Evolutionary conservation across 2,329 filamentous ascomycete genomes (phyloP), one percentile per base, ranked within the genome.

Genomic region (Sporothrix brasiliensis): DNA sequence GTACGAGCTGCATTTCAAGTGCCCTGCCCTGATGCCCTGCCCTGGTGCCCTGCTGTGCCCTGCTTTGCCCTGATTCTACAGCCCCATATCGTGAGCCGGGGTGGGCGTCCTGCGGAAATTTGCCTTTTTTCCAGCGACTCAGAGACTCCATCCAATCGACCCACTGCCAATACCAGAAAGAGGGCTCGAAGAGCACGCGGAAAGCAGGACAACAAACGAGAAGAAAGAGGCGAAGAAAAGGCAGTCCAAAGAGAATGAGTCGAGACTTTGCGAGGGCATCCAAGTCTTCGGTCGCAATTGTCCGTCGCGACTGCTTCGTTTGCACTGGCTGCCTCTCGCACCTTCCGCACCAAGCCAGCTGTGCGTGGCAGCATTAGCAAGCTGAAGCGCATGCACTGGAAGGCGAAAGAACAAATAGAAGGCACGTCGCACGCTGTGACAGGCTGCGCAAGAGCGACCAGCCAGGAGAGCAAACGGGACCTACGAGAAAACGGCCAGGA

Each of bases 261-360:
- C 41, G 14, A 16, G 6, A 9, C 16, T 34, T 34, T 34, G 5
- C 34, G 34, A 34, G 34, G 5, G 58, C 41, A 44, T 44, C 41
- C 41, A 16, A 44, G 41, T 44, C 41, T 3, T 47, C 39, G 39
- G 27, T 30, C 4, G 14, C 6, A n/a, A 27, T 44, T 34, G 44
- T 50, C 24, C 44, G 44, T 47, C 60, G 60, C 60, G 21, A 44
- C 7, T 49, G 27, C 27, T 21, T 41, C 63, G 44, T 53, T 21
- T 50, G 27, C 49, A 27, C 66, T 27, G 54, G 63, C 21, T 69
- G 68, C 68, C 68, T 69, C 68, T 63, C 44, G 67, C 56, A 34
- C 54, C 24, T 69, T 52, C 44, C 54, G 67, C 47, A 6, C 30
- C 47, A 34, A 67, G 21, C 53, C 58, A 69, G 70, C 69, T 68